A percentile compares a stretch with the other conserved stretches of the same genome.
phyloP scores from a whole-genome alignment of 257 asterid genomes.

The Agastache rugosa region DNA sequence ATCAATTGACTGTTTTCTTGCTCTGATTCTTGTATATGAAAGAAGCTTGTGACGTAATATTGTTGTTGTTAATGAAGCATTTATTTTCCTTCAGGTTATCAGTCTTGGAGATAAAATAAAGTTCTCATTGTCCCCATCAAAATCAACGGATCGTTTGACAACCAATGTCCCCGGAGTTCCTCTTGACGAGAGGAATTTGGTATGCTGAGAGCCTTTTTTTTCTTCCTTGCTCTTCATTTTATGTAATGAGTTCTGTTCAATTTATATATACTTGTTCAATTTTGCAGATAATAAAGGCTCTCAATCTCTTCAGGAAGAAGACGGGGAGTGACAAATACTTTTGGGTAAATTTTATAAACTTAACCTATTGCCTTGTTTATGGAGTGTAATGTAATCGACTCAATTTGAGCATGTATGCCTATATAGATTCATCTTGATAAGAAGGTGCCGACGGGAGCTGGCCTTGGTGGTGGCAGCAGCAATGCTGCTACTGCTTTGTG shows the following conservation, averaged over 20 bases:
- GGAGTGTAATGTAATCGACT: slow-evolving; percentile 4
- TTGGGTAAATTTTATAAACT: slow-evolving; percentile 57
- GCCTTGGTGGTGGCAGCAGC: slow-evolving; percentile 99
- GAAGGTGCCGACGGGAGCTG: slow-evolving; percentile 98
- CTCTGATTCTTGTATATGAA: background rate
- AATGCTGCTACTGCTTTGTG: slow-evolving; percentile 99
- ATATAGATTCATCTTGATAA: slow-evolving; percentile 90
- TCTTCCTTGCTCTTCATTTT: background rate
- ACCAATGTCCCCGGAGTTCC: slow-evolving; percentile 88
- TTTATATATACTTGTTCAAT: slow-evolving; percentile 9
- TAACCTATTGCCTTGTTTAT: slow-evolving; percentile 6
- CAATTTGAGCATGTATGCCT: slow-evolving; percentile 18
- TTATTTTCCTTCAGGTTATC: slow-evolving; percentile 67
- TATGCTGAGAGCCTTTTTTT: slow-evolving; percentile 38
- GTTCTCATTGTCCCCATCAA: slow-evolving; percentile 84
- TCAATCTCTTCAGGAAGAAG: slow-evolving; percentile 89
- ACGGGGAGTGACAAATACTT: slow-evolving; percentile 80
- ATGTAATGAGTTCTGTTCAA: background rate
- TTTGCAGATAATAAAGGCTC: slow-evolving; percentile 95
- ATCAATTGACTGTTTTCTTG: slow-evolving; percentile 1
- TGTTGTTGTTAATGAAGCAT: slow-evolving; percentile 7
- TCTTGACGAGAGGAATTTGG: slow-evolving; percentile 83
- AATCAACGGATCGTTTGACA: slow-evolving; percentile 75
- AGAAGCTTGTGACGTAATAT: slow-evolving; percentile 33
- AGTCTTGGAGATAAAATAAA: slow-evolving; percentile 91